A percentile compares a stretch with the other conserved stretches of the same genome.
Conservation (phyloP, 208 protist species). For the Vickermania spadyakhi region DNA sequence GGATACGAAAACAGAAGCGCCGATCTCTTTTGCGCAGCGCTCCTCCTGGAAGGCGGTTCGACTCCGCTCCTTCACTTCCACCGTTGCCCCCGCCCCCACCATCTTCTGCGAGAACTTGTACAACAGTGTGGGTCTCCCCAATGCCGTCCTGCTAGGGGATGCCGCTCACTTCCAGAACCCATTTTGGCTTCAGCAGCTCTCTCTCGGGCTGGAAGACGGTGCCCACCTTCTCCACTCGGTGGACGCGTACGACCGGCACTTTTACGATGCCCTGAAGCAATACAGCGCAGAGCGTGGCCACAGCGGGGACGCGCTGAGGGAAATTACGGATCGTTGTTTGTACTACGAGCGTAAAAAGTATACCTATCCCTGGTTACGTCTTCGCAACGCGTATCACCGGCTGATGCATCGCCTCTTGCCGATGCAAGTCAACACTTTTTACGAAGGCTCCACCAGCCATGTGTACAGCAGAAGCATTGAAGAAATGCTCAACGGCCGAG, state of each 20-base stretch:
- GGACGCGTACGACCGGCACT: conserved; percentile 74
- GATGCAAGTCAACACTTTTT: conserved; percentile 49
- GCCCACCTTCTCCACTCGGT: conserved; percentile 72
- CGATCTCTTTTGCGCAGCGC: too few species aligned
- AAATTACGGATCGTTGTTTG: conserved; percentile 75
- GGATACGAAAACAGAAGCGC: too few species aligned
- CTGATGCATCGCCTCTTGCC: conserved; percentile 60
- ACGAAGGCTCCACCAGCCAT: conserved; percentile 74
- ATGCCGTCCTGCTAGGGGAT: conserved; percentile 72
- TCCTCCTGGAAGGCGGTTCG: too few species aligned
- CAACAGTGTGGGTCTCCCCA: conserved; percentile 82
- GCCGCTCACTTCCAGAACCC: conserved; percentile 76
- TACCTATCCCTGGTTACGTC: conserved; percentile 57
- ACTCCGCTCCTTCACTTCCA: conserved; percentile 2
- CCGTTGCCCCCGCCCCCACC: conserved; percentile 38
- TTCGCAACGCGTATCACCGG: conserved; percentile 72
- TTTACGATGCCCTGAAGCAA: conserved; percentile 83
- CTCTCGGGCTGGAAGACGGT: conserved; percentile 75
- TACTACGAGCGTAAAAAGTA: conserved; percentile 83
- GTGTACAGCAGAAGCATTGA: conserved; percentile 79
- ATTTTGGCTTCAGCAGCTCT: conserved; percentile 81
- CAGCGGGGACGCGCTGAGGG: conserved; percentile 71
- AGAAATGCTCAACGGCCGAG: conserved; percentile 80
- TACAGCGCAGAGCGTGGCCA: conserved; percentile 81
- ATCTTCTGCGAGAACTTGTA: conserved; percentile 81